Evolutionary conservation across 2,329 filamentous ascomycete species (phyloP), one percentile per base, ranked within the genome.

Genomic region (Ophiostoma pallidulum): DNA sequence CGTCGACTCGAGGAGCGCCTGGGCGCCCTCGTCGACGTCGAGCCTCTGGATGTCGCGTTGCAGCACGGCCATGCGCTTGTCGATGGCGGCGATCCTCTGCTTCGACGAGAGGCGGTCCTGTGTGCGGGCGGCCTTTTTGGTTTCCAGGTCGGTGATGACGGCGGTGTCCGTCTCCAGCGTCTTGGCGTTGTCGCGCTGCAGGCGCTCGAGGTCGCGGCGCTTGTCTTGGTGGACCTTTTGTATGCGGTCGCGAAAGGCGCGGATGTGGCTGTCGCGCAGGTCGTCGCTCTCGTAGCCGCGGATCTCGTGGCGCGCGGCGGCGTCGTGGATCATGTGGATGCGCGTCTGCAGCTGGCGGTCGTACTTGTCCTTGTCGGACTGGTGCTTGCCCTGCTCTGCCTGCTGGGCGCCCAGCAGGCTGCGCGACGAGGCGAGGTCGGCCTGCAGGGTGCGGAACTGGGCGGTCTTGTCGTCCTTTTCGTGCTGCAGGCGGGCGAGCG

Each of bases 321-420:
- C 80, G 49, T 90, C 82, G 54, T 82, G 87, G 47, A 96, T 80
- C 62, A 94, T 75, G 9, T 76, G 73, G 58, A 83, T 74, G 33
- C 91, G 84, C 38, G 77, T 71, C 56, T 78, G 71, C 4, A 95
- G 62, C 54, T 96, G 86, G 4, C 84, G 78, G 60, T 96, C 87
- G 60, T 92, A 87, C 57, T 84, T 86, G 52, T 86, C 83, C 66
- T 91, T 89, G 60, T 95, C 84, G 2, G 90, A 91, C 63, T 92
- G 79, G 56, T 84, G 81, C 55, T 83, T 86, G 37, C 91, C 91
- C 56, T 80, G 74, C 56, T 89, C 83, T 1, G 76, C 68, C 32
- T 77, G 68, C 56, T 80, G 80, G 19, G 60, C 55, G 1, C 74
- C 73, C 36, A 77, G 62, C 4, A 70, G 62, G 32, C 61, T 67